Evolutionary conservation across 805 yeast genomes (phyloP).

Genomic region (Wickerhamiella shivajii): DNA sequence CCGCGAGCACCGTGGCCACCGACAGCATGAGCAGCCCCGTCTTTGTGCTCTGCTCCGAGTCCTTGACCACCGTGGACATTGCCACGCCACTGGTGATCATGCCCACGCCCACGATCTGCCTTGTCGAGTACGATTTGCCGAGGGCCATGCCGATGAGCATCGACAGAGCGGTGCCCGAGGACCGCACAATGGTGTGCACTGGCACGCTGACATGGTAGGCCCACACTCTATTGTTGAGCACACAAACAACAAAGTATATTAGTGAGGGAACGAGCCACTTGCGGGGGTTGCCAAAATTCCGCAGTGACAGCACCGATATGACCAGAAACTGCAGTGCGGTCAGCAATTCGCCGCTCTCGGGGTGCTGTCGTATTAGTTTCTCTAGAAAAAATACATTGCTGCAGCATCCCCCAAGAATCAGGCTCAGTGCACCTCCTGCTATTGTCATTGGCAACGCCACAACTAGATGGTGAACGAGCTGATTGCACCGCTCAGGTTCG

Average conservation of each 20-base stretch:
- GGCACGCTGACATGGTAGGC: slow-evolving; percentile 47
- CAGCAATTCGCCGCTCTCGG: slow-evolving; percentile 35
- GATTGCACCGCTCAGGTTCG: slow-evolving; percentile 53
- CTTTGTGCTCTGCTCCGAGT: background rate
- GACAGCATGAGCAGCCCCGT: slow-evolving; percentile 31
- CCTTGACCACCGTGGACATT: slow-evolving; percentile 25
- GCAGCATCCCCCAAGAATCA: slow-evolving; percentile 64
- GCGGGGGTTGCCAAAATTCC: background rate
- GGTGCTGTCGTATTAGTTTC: slow-evolving; percentile 28
- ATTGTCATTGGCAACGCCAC: background rate
- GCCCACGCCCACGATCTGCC: slow-evolving; percentile 37
- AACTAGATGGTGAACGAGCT: background rate
- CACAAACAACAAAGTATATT: slow-evolving; percentile 36
- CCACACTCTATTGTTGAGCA: slow-evolving; percentile 45
- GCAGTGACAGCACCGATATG: slow-evolving; percentile 26
- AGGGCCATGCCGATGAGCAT: slow-evolving; percentile 39
- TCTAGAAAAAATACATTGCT: slow-evolving; percentile 53
- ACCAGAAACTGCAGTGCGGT: slow-evolving; percentile 44
- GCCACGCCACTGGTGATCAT: slow-evolving; percentile 43
- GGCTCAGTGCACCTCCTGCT: slow-evolving; percentile 14
- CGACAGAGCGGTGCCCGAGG: slow-evolving; percentile 48
- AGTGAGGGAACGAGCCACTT: slow-evolving; percentile 33
- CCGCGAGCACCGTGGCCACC: slow-evolving; percentile 36
- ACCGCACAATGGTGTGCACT: slow-evolving; percentile 49
- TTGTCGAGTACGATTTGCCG: slow-evolving; percentile 32